These are phyloP conservation scores for Vigna reflexopilosa DNA, from an alignment of 306 rosid species.

Conservation along the genomic window DNA sequence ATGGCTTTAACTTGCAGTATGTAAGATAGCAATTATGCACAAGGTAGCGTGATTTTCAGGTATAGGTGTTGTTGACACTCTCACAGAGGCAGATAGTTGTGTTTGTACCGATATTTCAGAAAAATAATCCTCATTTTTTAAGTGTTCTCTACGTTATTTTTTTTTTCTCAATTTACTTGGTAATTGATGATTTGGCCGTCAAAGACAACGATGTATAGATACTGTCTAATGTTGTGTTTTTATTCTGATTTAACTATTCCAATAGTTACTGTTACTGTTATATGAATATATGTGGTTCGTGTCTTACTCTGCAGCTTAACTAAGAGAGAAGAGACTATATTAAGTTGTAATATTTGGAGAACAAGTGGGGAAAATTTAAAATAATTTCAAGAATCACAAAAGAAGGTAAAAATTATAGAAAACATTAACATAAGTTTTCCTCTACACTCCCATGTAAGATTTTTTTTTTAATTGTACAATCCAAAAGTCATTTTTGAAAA, in stretches of 20 bases:
- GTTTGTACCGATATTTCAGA: conserved; percentile 4
- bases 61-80: conserved; percentile 9
- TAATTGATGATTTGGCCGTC: background rate
- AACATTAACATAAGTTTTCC: too few species aligned
- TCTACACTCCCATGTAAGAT: too few species aligned
- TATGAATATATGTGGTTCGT: too few species aligned
- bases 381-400: too few species aligned
- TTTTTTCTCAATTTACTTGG: background rate
- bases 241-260: background rate
- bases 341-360: too few species aligned
- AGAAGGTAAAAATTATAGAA: too few species aligned
- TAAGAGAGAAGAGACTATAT: too few species aligned
- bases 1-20: conserved; percentile 9
- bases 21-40: conserved; percentile 23
- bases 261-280: background rate
- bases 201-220: background rate
- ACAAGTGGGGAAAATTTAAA: too few species aligned
- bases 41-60: conserved; percentile 19
- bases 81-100: background rate
- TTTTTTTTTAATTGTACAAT: too few species aligned
- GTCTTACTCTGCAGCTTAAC: too few species aligned
- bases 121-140: background rate
- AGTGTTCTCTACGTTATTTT: background rate
- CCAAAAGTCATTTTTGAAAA: too few species aligned
- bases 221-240: background rate